These are phyloP conservation scores for Somion occarium DNA, from an alignment of 1,284 basidiomycete species.

Conservation along the genomic window DNA sequence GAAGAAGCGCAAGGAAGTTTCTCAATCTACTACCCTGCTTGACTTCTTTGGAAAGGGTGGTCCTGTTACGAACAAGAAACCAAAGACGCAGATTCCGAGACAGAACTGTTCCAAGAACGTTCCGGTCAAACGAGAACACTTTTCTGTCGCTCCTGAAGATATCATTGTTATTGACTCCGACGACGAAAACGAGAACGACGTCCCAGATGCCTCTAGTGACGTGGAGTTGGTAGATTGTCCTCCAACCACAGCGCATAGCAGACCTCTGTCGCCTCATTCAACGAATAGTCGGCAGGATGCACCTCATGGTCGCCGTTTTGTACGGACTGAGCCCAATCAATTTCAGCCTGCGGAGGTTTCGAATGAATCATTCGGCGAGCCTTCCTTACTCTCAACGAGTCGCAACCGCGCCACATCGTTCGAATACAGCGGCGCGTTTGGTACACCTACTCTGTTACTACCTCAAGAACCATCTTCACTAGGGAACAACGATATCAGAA, in stretches of 20 bases:
- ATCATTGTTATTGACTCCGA: slow-evolving; percentile 62
- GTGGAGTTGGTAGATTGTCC: slow-evolving; percentile 31
- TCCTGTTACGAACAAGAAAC: slow-evolving; percentile 17
- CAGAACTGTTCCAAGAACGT: slow-evolving; percentile 6
- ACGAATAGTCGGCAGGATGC: not conserved
- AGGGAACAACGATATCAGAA: not conserved
- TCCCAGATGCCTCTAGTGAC: slow-evolving; percentile 9
- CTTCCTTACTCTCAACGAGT: not conserved
- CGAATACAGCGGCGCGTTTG: not conserved
- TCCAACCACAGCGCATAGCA: not conserved
- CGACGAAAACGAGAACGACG: slow-evolving; percentile 26
- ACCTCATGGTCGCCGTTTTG: not conserved
- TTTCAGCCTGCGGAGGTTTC: not conserved
- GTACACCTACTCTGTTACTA: not conserved
- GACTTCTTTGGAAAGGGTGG: slow-evolving; percentile 42
- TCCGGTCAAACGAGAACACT: not conserved
- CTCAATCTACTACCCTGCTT: slow-evolving; percentile 39
- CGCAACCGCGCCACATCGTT: no score
- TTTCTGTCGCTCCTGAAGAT: slow-evolving; percentile 16
- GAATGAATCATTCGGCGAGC: not conserved
- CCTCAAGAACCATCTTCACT: not conserved
- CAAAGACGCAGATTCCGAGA: slow-evolving; percentile 5
- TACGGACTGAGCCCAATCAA: not conserved
- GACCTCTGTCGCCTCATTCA: not conserved
- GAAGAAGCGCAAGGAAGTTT: slow-evolving; percentile 38